phyloP scores from a whole-genome alignment of 1,139 yeast genomes.

The Hanseniaspora sp. region DNA sequence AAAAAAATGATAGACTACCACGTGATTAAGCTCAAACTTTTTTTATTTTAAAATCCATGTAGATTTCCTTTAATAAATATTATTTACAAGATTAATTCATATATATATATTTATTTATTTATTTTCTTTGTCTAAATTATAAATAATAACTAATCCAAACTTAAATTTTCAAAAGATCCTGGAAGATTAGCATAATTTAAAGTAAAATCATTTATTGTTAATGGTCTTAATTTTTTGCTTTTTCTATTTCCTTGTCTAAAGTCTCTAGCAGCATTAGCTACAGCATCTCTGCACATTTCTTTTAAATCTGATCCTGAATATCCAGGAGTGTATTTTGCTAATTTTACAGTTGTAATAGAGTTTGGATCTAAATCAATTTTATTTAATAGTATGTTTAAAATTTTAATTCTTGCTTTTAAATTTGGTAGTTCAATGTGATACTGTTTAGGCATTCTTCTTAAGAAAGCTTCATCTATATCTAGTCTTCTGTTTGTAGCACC shows the following conservation, averaged over 20 bases:
- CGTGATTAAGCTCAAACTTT: too few species aligned
- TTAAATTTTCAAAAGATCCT: background rate
- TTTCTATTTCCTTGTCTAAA: slow-evolving; percentile 42
- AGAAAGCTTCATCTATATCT: slow-evolving; percentile 85
- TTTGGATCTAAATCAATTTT: slow-evolving; percentile 55
- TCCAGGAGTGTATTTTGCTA: slow-evolving; percentile 43
- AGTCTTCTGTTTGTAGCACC: slow-evolving; percentile 92
- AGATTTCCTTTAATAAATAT: too few species aligned
- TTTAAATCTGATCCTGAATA: slow-evolving; percentile 84
- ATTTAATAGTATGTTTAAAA: slow-evolving; percentile 52
- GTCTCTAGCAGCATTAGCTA: slow-evolving; percentile 78
- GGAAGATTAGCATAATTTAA: background rate
- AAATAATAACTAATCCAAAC: background rate
- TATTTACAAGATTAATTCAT: too few species aligned
- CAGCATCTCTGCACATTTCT: slow-evolving; percentile 89
- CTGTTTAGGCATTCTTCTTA: slow-evolving; percentile 85
- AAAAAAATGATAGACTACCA: too few species aligned
- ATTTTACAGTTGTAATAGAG: slow-evolving; percentile 43
- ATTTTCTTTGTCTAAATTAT: too few species aligned
- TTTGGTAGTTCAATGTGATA: slow-evolving; percentile 72
- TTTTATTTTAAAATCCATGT: too few species aligned
- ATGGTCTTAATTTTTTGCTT: slow-evolving; percentile 24
- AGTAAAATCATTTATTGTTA: slow-evolving; percentile 25
- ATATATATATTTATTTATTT: too few species aligned
- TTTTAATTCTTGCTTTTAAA: slow-evolving; percentile 54